Percentiles rank a stretch among this genome's conserved stretches.
Evolutionary conservation across 2,329 filamentous ascomycete species (phyloP).

Genomic region (Aspergillus versicolor): DNA sequence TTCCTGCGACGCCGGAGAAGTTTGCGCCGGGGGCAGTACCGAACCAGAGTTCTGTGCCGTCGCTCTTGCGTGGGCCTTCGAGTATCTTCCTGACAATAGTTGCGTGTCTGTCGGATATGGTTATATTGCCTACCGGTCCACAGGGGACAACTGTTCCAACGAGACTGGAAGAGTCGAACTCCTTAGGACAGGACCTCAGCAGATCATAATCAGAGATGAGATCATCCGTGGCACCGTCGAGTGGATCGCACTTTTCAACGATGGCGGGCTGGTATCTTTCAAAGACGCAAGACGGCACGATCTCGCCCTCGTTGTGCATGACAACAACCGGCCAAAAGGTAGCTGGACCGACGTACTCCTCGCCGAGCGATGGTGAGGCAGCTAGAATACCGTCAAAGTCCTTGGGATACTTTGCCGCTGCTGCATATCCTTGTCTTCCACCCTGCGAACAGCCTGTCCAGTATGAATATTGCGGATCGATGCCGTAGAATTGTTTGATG

Average conservation of each 20-base stretch:
- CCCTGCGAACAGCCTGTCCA: conserved; percentile 20
- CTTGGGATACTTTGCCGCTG: conserved; percentile 20
- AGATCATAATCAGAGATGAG: conserved; percentile 20
- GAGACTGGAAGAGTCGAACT: not conserved
- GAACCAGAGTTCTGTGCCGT: conserved; percentile 1
- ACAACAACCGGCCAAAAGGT: conserved; percentile 17
- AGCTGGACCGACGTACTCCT: conserved; percentile 6
- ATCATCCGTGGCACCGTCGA: conserved; percentile 27
- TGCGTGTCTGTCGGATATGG: not conserved
- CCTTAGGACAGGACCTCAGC: not conserved
- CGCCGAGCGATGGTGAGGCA: conserved; percentile 17
- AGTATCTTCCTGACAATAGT: conserved; percentile 4
- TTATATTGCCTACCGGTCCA: not conserved
- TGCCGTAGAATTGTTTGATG: conserved; percentile 3
- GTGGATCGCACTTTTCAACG: conserved; percentile 20
- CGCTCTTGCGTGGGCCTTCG: not conserved
- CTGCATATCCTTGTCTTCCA: conserved; percentile 19
- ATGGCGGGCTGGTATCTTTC: conserved; percentile 11
- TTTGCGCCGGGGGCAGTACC: conserved; percentile 3
- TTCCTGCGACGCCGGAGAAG: conserved; percentile 6
- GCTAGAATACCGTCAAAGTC: conserved; percentile 28
- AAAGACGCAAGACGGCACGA: conserved; percentile 14
- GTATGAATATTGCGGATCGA: not conserved
- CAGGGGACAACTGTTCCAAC: not conserved
- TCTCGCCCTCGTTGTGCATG: conserved; percentile 6